Conservation (phyloP, 176 grass and related monocot species). For the Musa troglodytarum region DNA sequence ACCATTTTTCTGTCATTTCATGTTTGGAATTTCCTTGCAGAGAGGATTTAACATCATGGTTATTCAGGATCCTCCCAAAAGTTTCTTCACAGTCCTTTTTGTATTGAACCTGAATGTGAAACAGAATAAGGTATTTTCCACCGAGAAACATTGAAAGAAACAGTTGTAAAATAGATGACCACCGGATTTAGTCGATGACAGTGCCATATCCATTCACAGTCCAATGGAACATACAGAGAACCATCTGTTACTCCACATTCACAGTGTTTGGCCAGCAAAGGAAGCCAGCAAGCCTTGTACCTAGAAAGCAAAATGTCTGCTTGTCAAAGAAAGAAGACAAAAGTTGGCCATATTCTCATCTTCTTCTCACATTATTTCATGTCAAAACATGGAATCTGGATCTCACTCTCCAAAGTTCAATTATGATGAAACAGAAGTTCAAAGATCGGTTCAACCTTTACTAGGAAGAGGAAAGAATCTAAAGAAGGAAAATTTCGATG, state of each 20-base stretch:
- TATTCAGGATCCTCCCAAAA: constrained; percentile 61
- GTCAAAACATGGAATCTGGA: not conserved
- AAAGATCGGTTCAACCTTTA: too few species aligned
- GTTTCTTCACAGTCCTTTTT: constrained; percentile 71
- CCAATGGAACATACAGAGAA: constrained; percentile 58
- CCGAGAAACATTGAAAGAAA: not conserved
- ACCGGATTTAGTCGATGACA: constrained; percentile 96
- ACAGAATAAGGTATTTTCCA: not conserved
- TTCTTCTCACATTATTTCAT: not conserved
- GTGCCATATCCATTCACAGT: constrained; percentile 96
- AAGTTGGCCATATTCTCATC: not conserved
- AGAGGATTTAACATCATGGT: constrained; percentile 54
- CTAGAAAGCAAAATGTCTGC: constrained; percentile 19
- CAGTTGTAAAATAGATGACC: not conserved
- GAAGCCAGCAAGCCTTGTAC: constrained; percentile 90
- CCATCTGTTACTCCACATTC: constrained; percentile 33
- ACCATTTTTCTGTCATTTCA: constrained; percentile 54
- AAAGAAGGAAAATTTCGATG: not conserved
- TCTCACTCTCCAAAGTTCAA: not conserved
- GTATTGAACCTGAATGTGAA: constrained; percentile 55
- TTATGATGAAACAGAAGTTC: not conserved
- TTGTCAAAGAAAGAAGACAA: constrained; percentile 5
- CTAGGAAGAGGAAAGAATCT: not conserved
- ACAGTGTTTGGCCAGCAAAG: constrained; percentile 67
- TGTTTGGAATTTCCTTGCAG: constrained; percentile 30